Evolutionary conservation across 306 rosid genomes (phyloP).

Genomic region (Psophocarpus tetragonolobus): DNA sequence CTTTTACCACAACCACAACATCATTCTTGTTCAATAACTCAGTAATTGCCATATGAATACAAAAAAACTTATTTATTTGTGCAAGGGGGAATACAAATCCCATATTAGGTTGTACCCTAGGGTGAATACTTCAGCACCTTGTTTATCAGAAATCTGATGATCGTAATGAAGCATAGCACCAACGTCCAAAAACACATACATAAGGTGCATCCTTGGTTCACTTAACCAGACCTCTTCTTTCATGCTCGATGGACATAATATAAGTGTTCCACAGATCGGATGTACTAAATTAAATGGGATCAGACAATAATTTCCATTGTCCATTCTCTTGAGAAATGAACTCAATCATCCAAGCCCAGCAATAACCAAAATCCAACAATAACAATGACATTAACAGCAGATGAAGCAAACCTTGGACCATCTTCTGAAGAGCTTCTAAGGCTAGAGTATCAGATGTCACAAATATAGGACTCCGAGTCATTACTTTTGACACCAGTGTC

Average conservation of each 20-base stretch:
- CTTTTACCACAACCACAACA: slow-evolving; percentile 2
- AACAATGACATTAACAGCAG: slow-evolving; percentile 4
- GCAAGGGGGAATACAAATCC: background rate
- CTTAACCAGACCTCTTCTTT: background rate
- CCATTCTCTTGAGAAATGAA: background rate
- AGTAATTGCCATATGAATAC: slow-evolving; percentile 1
- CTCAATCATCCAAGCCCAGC: background rate
- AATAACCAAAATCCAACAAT: background rate
- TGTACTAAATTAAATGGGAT: background rate
- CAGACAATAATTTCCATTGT: background rate
- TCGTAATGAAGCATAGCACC: background rate
- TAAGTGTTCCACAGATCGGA: slow-evolving; percentile 1
- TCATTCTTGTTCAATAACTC: slow-evolving; percentile 8
- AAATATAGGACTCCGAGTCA: slow-evolving; percentile 88
- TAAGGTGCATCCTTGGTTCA: slow-evolving; percentile 11
- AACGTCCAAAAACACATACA: background rate
- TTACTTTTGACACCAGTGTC: slow-evolving; percentile 75
- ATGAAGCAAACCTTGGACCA: slow-evolving; percentile 74
- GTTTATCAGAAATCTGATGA: background rate
- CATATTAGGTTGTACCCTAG: background rate
- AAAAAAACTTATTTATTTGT: background rate
- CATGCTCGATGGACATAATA: background rate
- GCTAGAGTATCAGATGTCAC: slow-evolving; percentile 81
- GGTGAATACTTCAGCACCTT: background rate
- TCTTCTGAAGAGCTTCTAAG: slow-evolving; percentile 88